Percentiles rank a stretch among this genome's conserved stretches.
Evolutionary conservation across 2,329 filamentous ascomycete genomes (phyloP).

Genomic region (Corynespora cassiicola): DNA sequence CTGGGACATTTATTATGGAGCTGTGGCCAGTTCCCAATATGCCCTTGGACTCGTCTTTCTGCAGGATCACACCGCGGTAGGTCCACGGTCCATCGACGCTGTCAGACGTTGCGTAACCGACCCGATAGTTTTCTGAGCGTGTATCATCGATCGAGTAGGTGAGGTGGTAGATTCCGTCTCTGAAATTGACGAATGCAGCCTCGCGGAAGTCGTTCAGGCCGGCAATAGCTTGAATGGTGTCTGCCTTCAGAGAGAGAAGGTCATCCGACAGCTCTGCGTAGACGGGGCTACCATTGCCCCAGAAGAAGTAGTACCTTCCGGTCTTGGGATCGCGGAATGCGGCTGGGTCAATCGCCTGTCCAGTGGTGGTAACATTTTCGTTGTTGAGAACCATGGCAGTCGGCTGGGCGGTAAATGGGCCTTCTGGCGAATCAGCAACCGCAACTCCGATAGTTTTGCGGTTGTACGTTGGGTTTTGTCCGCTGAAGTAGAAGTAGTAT

Average conservation of each 20-base stretch:
- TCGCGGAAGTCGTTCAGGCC: constrained; percentile 32
- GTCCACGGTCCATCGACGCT: constrained; percentile 32
- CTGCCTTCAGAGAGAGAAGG: constrained; percentile 26
- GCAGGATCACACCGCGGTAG: constrained; percentile 28
- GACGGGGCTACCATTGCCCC: constrained; percentile 27
- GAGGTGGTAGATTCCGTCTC: constrained; percentile 29
- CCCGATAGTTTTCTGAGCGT: constrained; percentile 31
- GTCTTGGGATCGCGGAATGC: constrained; percentile 31
- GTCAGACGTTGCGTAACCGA: constrained; percentile 31
- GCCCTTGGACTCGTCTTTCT: constrained; percentile 27
- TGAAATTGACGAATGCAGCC: constrained; percentile 32
- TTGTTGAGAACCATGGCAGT: constrained; percentile 36
- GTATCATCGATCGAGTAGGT: constrained; percentile 39
- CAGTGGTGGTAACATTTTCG: constrained; percentile 23
- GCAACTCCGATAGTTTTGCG: constrained; percentile 37
- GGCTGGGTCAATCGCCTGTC: constrained; percentile 33
- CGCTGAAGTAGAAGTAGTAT: constrained; percentile 39
- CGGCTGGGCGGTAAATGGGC: constrained; percentile 31
- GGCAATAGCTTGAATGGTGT: constrained; percentile 16
- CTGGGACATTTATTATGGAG: constrained; percentile 32
- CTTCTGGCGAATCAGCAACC: constrained; percentile 25
- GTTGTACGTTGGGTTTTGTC: constrained; percentile 30
- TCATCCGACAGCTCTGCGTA: constrained; percentile 30
- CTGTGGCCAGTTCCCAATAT: constrained; percentile 34
- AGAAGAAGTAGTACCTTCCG: constrained; percentile 35